Evolutionary conservation across 805 yeast species (phyloP).

Genomic region (Candida taoyuanica): DNA sequence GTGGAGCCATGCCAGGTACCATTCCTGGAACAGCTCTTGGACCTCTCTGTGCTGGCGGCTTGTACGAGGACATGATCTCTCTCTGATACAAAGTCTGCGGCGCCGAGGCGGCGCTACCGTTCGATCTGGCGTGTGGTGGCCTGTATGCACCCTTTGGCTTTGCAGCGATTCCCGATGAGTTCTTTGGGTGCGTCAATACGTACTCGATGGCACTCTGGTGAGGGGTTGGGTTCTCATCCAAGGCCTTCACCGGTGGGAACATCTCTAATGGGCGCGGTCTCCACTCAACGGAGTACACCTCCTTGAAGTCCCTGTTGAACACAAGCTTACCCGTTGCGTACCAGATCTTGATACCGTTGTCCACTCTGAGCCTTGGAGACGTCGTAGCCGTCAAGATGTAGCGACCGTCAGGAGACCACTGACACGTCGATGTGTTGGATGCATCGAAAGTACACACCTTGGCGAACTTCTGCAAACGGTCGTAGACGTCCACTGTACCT

Average conservation of each 20-base stretch:
- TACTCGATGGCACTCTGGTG: conserved; percentile 67
- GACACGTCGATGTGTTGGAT: conserved; percentile 91
- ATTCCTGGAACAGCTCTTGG: conserved; percentile 55
- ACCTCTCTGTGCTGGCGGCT: conserved; percentile 30
- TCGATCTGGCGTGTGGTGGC: conserved; percentile 88
- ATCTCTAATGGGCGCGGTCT: conserved; percentile 44
- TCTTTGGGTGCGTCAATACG: conserved; percentile 34
- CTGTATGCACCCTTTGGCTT: conserved; percentile 88
- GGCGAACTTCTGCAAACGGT: conserved; percentile 78
- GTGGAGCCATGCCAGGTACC: conserved; percentile 57
- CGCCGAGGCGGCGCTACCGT: conserved; percentile 29
- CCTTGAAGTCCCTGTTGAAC: conserved; percentile 74
- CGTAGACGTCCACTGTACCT: conserved; percentile 93
- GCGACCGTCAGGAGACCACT: conserved; percentile 98
- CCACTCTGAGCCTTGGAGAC: conserved; percentile 94
- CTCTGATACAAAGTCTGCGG: conserved; percentile 52
- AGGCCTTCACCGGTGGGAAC: conserved; percentile 34
- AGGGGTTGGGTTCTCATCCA: conserved; percentile 55
- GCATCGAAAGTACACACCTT: conserved; percentile 84
- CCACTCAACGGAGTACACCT: conserved; percentile 82
- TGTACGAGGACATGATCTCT: conserved; percentile 38
- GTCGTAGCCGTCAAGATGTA: conserved; percentile 93
- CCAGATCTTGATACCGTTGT: conserved; percentile 92
- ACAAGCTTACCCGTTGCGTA: conserved; percentile 81
- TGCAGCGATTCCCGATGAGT: conserved; percentile 30